Evolutionary conservation across 345 rosid genomes (phyloP).

Genomic region (Linum lewisii): DNA sequence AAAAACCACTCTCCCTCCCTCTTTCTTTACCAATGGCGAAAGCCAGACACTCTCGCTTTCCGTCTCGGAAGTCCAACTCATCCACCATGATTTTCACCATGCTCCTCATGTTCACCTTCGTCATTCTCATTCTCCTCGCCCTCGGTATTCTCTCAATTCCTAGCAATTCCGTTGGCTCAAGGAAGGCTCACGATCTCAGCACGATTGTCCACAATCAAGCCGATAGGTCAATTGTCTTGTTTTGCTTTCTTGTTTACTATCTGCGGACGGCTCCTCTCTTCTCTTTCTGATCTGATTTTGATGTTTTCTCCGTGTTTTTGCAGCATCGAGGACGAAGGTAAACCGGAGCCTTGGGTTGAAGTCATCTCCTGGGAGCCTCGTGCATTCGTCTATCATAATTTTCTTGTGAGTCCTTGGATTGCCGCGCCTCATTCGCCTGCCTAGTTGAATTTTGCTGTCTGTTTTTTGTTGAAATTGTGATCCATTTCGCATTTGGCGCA

Average conservation of each 20-base stretch:
- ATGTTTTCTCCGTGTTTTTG: conserved; percentile 14
- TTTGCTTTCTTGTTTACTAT: not conserved
- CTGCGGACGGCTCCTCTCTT: not conserved
- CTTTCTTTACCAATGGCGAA: conserved; percentile 37
- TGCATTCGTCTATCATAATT: conserved; percentile 76
- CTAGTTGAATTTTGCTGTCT: not conserved
- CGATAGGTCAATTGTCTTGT: conserved; percentile 22
- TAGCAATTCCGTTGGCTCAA: conserved; percentile 34
- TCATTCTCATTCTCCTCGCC: conserved; percentile 55
- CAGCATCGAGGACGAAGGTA: conserved; percentile 35
- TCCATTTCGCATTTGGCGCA: no score
- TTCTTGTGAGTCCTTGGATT: conserved; percentile 47
- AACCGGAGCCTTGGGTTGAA: conserved; percentile 69
- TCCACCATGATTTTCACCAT: conserved; percentile 42
- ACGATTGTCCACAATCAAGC: conserved; percentile 40
- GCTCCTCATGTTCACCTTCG: conserved; percentile 53
- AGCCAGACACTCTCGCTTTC: conserved; percentile 44
- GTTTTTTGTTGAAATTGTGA: not conserved
- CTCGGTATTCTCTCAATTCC: conserved; percentile 71
- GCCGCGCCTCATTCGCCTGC: not conserved
- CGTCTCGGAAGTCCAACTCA: conserved; percentile 44
- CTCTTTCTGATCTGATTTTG: not conserved
- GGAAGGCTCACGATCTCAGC: conserved; percentile 66
- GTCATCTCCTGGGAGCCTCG: conserved; percentile 94
- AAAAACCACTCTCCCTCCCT: not conserved